Base-by-base conservation (phyloP, 2,329 filamentous ascomycete species). In the Lasiodiplodia hormozganensis region DNA sequence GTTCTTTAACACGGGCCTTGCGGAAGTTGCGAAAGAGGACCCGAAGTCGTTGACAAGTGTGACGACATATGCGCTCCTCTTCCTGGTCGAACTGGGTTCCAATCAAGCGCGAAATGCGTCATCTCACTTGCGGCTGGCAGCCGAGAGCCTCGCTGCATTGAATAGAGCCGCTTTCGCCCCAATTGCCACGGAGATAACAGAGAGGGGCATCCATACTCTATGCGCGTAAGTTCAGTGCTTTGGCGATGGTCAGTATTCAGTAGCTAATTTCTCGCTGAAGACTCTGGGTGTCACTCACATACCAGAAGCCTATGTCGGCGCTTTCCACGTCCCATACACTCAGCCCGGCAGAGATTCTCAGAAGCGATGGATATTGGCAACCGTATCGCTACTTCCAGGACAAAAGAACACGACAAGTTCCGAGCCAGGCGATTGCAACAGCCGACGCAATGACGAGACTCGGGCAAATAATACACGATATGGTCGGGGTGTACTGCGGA, bases 21-120 rank as follows among this genome's bases (percentile, higher is more conserved):
- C 49, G 11, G 68, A 67, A 2, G 49, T 75, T 18, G 64, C 51
- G 34, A 70, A 66, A 43, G 71, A 74, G 38, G 64, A 69, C 23
- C 68, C 66, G n/a, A 38, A 25, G 57, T 69, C 56, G 12, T 70
- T 72, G 52, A 70, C 71, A 2, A 74, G 70, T 16, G 68, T 71
- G 2, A 69, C 73, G 23, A 70, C 74, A 5, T 74, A 76, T 57
- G 74, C 74, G 21, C 69, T 76, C 40, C 70, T 76, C 65, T 76
- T 74, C 62, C 68, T 76, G 3, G 73, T 74, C 51, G 74, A 76
- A 31, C 40, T 75, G 31, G 71, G 73, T 49, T 67, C 62, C 16
- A 72, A 71, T 14, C 70, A 73, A 57, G 73, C 74, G 21, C 70
- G 73, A 28, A 74, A 70, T 40, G 74, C 73, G 2, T 68, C 70